Base-by-base conservation (phyloP, 345 rosid species). In the Xanthoceras sorbifolium region DNA sequence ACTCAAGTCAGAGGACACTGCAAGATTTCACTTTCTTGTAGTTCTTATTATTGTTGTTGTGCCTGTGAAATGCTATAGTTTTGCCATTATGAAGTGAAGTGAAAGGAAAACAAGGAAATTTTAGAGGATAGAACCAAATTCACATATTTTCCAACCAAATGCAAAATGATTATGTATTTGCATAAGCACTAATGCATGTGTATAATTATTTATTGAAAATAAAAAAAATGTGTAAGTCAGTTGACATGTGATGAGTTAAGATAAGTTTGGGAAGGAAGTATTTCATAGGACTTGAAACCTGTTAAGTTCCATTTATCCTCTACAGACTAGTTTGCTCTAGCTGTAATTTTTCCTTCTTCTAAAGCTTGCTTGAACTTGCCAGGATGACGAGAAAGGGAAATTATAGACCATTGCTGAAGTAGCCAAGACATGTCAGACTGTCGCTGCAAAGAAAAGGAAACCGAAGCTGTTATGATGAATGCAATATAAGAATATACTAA, bases 301-400 rank as follows among this genome's bases (percentile, higher is more conserved):
- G 36, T 31, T 6, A 70, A 28, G 36, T 29, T 31, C n/a, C 22
- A 52, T 52, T 20, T 31, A 4, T n/a, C 11, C 22, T 20, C 20
- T 42, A n/a, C n/a, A n/a, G 64, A 28, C 15, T 10, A 46, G 18
- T 20, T 59, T 34, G 44, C 23, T 18, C 9, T 68, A 42, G 34
- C 62, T 57, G 65, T n/a, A 54, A 12, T 55, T n/a, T 22, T 32
- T 38, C 6, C 2, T 36, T 8, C 6, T 50, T 60, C 38, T 63
- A 26, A 42, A 72, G 59, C 72, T 79, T 29, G 34, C 64, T 36
- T 38, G 59, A 59, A 77, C 57, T 4, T 64, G 76, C 59, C 75
- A 87, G 89, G 90, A 85, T 81, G 87, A 83, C 0, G 89, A 87
- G 80, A 85, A 87, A 69, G 80, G 76, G 76, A 82, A 79, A 73